A percentile compares a stretch with the other conserved stretches of the same genome.
phyloP scores from a whole-genome alignment of 1,284 basidiomycete genomes.

The Cryptococcus floricola region DNA sequence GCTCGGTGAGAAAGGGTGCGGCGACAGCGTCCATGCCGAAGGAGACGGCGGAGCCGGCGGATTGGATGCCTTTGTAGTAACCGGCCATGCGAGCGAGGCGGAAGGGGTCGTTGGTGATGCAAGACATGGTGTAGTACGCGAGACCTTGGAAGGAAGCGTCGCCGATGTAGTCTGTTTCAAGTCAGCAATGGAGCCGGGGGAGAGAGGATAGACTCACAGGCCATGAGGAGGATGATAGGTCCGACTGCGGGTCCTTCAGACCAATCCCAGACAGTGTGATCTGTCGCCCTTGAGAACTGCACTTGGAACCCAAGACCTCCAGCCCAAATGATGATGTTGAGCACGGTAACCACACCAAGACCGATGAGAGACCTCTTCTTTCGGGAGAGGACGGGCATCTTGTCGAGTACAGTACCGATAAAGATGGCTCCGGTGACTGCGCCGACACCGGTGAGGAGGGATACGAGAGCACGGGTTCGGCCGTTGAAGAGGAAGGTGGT shows the following conservation, averaged over 20 bases:
- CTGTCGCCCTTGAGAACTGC: constrained; percentile 21
- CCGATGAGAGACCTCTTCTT: constrained; percentile 32
- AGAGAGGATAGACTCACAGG: constrained; percentile 12
- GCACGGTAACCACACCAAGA: constrained; percentile 21
- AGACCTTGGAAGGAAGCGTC: constrained; percentile 48
- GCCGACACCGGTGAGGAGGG: constrained; percentile 34
- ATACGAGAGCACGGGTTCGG: constrained; percentile 37
- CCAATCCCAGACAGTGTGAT: constrained; percentile 20
- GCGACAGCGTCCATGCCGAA: constrained; percentile 55
- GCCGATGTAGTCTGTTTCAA: constrained; percentile 33
- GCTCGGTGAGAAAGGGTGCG: constrained; percentile 39
- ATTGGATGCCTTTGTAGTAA: constrained; percentile 47
- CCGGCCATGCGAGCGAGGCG: constrained; percentile 46
- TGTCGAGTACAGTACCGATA: constrained; percentile 42
- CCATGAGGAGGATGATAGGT: constrained; percentile 30
- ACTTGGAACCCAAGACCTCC: constrained; percentile 39
- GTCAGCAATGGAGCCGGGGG: not conserved
- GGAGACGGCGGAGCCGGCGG: constrained; percentile 49
- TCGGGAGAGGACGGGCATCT: constrained; percentile 27
- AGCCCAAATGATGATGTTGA: constrained; percentile 36
- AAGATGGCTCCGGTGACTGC: constrained; percentile 39
- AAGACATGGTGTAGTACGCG: constrained; percentile 37
- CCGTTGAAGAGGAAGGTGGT: constrained; percentile 34
- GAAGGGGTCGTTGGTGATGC: constrained; percentile 30
- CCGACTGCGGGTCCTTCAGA: constrained; percentile 24